Evolutionary conservation across 352 stramenopile genomes (phyloP).

Genomic region (Phytophthora sojae): DNA sequence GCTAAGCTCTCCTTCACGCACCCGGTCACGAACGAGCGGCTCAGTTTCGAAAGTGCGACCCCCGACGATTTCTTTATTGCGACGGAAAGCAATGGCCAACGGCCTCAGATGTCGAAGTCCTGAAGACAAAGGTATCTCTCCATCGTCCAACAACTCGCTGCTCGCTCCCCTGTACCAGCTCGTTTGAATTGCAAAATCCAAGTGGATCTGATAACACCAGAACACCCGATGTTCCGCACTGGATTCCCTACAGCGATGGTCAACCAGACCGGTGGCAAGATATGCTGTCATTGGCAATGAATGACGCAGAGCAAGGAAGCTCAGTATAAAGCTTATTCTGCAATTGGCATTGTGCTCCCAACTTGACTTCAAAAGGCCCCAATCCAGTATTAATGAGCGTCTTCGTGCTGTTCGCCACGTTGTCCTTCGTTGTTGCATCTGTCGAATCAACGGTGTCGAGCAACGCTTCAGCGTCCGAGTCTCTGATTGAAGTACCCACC

Average conservation of each 20-base stretch:
- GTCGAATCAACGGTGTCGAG: not conserved
- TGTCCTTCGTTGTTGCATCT: not conserved
- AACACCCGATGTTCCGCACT: not conserved
- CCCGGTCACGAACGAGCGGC: conserved; percentile 43
- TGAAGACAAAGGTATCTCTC: not conserved
- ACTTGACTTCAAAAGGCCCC: not conserved
- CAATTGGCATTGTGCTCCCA: not conserved
- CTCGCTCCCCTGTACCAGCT: not conserved
- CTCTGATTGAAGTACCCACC: conserved; percentile 1
- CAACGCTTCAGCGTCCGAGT: not conserved
- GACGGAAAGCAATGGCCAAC: conserved; percentile 12
- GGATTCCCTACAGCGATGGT: not conserved
- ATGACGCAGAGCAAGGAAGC: not conserved
- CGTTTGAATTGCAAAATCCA: not conserved
- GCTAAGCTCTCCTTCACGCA: conserved; percentile 49
- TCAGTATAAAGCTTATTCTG: not conserved
- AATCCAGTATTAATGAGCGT: not conserved
- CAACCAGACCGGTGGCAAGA: too few species aligned
- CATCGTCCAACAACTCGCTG: not conserved
- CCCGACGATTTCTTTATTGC: conserved; percentile 29
- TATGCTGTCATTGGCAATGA: too few species aligned
- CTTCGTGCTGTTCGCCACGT: not conserved
- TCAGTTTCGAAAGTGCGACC: conserved; percentile 46
- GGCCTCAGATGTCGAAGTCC: conserved; percentile 6
- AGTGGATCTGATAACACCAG: not conserved